These are phyloP conservation scores for Cytospora piceicola DNA, from an alignment of 2,329 filamentous ascomycete genomes.

Conservation along the genomic window DNA sequence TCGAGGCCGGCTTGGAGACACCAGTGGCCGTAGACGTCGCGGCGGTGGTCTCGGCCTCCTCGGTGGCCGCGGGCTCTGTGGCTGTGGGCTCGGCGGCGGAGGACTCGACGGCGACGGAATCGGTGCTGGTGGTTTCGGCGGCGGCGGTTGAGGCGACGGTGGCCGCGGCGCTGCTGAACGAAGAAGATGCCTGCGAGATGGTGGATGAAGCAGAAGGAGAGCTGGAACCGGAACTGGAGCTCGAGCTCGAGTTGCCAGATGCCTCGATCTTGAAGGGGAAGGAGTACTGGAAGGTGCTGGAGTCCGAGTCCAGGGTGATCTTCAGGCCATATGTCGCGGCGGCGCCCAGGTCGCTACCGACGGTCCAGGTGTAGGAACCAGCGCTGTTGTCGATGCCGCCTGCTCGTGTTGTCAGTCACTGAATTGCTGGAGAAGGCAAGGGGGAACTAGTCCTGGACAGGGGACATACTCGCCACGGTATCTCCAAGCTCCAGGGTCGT, in stretches of 20 bases:
- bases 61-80: constrained; percentile 32
- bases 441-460: background rate
- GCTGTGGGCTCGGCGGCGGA: constrained; percentile 36
- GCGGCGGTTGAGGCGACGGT: constrained; percentile 33
- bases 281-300: constrained; percentile 62
- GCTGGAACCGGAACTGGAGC: constrained; percentile 33
- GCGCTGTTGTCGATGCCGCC: constrained; percentile 51
- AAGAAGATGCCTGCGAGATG: constrained; percentile 14
- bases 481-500: constrained; percentile 46
- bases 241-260: constrained; percentile 28
- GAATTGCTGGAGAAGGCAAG: background rate
- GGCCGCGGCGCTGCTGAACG: background rate
- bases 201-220: constrained; percentile 31
- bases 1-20: constrained; percentile 31
- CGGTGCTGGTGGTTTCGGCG: constrained; percentile 34
- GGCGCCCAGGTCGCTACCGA: constrained; percentile 50
- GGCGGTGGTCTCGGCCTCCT: constrained; percentile 30
- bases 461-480: constrained; percentile 55
- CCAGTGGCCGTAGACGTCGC: constrained; percentile 35
- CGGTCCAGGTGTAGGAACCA: constrained; percentile 54
- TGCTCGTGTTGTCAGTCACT: constrained; percentile 36
- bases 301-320: constrained; percentile 54
- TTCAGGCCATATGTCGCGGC: constrained; percentile 60
- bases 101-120: constrained; percentile 32
- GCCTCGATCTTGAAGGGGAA: constrained; percentile 61